Base-by-base conservation (phyloP, 441 rosid genomes). In the Populus tomentosa region DNA sequence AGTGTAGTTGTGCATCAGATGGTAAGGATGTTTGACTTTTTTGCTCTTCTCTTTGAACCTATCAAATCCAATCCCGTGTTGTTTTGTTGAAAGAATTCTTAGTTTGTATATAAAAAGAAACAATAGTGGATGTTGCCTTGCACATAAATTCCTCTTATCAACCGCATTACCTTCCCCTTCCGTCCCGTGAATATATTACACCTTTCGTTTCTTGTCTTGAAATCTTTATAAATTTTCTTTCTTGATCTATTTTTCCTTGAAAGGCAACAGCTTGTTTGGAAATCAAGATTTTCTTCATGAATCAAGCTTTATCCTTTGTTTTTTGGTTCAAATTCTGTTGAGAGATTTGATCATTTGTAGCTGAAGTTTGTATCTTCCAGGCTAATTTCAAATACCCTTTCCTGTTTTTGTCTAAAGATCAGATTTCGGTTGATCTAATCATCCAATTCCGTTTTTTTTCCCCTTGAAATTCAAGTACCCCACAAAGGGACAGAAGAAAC, bases 21-120 rank as follows among this genome's bases (percentile, higher is more conserved):
- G 77, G 74, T 79, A 78, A 83, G 70, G 82, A 81, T 75, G 78
- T 73, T 85, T 81, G 88, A 87, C 89, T 71, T 61, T 56, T 62
- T 69, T 73, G 21, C 21, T 62, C 73, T 73, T 38, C 80, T 53
- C 23, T 28, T 46, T 65, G 30, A 63, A 33, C 38, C 59, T 50
- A 50, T 23, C 78, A 38, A 36, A 28, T 28, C 30, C 30, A 28
- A 28, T 46, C 35, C 70, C 23, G 3, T 10, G 16, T 38, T 33
- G 67, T 30, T 35, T 28, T 63, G 36, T 23, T 53, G 36, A 14
- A 30, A 7, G 23, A 68, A 16, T 18, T 26, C 32, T 30, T 28
- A 18, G 10, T 10, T 65, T 28, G 30, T 28, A 10, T 30, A 65
- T 21, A 21, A 13, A 26, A 26, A 26, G 28, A 26, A 10, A 46